These are phyloP conservation scores for Kodamaea suecica DNA, from an alignment of 1,139 yeast genomes.

Conservation along the genomic window DNA sequence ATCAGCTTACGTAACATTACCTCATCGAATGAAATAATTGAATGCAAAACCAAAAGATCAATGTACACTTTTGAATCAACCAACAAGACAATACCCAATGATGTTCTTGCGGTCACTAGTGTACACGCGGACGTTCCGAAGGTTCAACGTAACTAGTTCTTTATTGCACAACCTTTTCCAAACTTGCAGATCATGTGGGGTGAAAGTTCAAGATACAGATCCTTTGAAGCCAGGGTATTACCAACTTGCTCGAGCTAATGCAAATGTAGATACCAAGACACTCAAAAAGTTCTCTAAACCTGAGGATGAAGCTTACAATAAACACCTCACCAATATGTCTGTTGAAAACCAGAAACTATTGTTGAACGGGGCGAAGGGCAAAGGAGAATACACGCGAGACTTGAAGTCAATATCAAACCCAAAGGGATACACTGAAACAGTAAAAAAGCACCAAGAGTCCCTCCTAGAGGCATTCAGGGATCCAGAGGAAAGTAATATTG, in stretches of 20 bases:
- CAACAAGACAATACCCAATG: no score
- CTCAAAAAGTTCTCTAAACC: constrained; percentile 11
- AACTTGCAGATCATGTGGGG: constrained; percentile 48
- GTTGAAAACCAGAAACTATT: constrained; percentile 28
- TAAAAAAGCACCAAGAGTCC: constrained; percentile 4
- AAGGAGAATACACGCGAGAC: constrained; percentile 2
- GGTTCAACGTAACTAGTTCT: constrained; percentile 8
- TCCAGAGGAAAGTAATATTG: constrained; percentile 11
- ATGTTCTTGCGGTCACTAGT: not conserved
- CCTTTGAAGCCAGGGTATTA: constrained; percentile 43
- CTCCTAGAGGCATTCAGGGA: constrained; percentile 8
- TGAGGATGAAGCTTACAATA: constrained; percentile 25
- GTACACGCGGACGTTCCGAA: not conserved
- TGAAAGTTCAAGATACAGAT: constrained; percentile 42
- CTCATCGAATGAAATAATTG: no score
- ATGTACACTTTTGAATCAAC: no score
- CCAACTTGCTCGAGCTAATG: no score
- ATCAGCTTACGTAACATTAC: no score
- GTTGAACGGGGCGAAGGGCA: constrained; percentile 14
- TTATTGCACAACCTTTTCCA: constrained; percentile 16
- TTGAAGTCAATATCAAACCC: constrained; percentile 1
- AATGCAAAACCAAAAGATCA: no score
- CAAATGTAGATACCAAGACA: no score
- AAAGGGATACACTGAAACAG: not conserved
- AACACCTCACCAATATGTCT: constrained; percentile 17